Base-by-base conservation (phyloP, 148 eudicot genomes). In the Cornus kousa region DNA sequence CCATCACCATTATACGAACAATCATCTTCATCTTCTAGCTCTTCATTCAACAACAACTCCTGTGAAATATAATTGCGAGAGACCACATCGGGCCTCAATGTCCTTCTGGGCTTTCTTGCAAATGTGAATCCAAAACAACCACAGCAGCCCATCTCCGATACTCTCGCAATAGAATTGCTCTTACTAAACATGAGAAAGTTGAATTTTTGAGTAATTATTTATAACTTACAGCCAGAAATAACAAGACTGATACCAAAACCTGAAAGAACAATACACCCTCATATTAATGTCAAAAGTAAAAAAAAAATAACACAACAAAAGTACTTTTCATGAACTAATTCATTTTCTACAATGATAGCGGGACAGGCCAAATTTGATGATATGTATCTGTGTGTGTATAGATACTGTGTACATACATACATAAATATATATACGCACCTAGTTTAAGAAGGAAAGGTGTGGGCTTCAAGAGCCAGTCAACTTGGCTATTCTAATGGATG, bases 91-190 rank as follows among this genome's bases (percentile, higher is more conserved):
- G 85, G 89, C 86, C 87, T 85, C 35, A 79, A 55, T 33, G 33
- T 74, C 79, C 78, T 83, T 82, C 87, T 87, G 0, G 83, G 73
- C 82, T 90, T 90, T 80, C 87, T 85, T 11, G 88, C 71, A 74
- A 90, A 87, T 22, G 91, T 84, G 79, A 97, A 88, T 74, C 99
- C 98, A 78, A 97, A 97, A 85, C 99, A 97, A 73, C 98, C 91
- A 82, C 97, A 97, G 77, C 98, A 97, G 13, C 95, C 98, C 95
- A 94, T 96, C 81, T 90, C 91, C 79, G 88, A 82, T 62, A 79
- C 77, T 78, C 88, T 86, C 76, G 65, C 87, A 71, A 89, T 23
- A 17, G 83, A 75, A 76, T 70, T 62, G 17, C 78, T 70, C 83
- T 85, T 82, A 70, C 65, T 59, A 76, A 70, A 85, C 82, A 78